Evolutionary conservation across 208 protist species (phyloP), one percentile per base, ranked within the genome.

Genomic region (Wallacemonas sp.): DNA sequence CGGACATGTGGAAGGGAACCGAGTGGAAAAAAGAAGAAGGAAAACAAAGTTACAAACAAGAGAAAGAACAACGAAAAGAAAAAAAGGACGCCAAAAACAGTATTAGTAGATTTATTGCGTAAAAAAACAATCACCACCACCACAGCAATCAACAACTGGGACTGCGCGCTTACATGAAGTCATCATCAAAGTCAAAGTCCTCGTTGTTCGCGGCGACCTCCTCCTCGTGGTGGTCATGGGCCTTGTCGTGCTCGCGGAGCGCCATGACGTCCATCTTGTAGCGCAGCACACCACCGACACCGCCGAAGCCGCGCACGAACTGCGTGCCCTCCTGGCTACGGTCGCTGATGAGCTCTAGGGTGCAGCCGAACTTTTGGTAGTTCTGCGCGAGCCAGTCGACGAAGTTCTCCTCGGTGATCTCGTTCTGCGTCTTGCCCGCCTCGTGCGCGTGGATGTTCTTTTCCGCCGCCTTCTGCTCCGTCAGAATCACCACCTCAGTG

Each of bases 381-480:
- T 99, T 99, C 27, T 98, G 76, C 9, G 99, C 94, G 23, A 99
- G 80, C 98, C 98, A 99, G 74, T 99, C 99, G 17, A 99, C 84
- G 39, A 99, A 88, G 68, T 87, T 73, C 47, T 98, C 82, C 44
- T 65, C 67, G 32, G 94, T 88, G 38, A 98, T 84, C 39, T 99
- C 98, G 63, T 81, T 88, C 65, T 92, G 85, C 65, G 86, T 69
- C 68, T 91, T 92, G 52, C 89, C 90, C 2, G 92, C 81, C 49
- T 94, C 88, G 43, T 93, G 87, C 26, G 56, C 78, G 68, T 92
- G 73, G 46, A 97, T 87, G 49, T 95, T 93, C 57, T 80, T 88
- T 65, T 79, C 85, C n/a, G 17, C 65, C 14, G 85, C 89, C 11
- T 96, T 80, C 17, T 76, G 86, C 47, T 85, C 70, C 0, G 81